Evolutionary conservation across 2,329 filamentous ascomycete species (phyloP), one percentile per base, ranked within the genome.

Genomic region (Ceratocystis harringtonii): DNA sequence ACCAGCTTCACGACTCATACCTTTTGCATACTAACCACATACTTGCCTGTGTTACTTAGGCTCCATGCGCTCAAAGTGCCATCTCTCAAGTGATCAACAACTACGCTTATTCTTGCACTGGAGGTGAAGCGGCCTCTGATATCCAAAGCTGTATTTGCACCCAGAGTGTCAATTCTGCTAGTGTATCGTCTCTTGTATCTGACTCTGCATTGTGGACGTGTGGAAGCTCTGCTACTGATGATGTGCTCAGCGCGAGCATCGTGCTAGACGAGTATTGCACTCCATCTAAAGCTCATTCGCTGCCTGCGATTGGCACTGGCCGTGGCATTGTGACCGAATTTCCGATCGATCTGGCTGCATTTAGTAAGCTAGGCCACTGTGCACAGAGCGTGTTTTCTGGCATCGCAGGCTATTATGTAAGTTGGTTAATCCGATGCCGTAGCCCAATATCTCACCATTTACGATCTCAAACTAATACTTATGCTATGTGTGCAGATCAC

Each of bases 131-230:
- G 4, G 76, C 76, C 15, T 74, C 75, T 3, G 76, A 74, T 3
- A 71, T 83, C 7, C 79, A 82, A 68, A 77, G 76, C 7, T 83
- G 81, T 66, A 75, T 81, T n/a, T 83, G 80, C 72, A 78, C 77
- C 15, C 78, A 80, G 70, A 75, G 76, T 68, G 75, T 74, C 61
- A 76, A 76, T 67, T 72, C 74, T 17, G 73, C 71, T 3, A 72
- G 74, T 2, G 70, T 82, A 64, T 72, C 73, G 15, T 72, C 73
- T 1, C 70, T 68, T 5, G 72, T 82, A 25, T 77, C 76, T 8
- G 69, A 65, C 15, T 76, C 74, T 3, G 70, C 82, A 28, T 75
- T 73, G 65, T 74, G 72, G 50, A 75, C 71, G 55, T 83, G 80
- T 68, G 78, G 78, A 32, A 71, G 71, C 2, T 77, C 76, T 1